A percentile compares a stretch with the other conserved stretches of the same genome.
These are phyloP conservation scores for Rhodamnia argentea DNA, from an alignment of 345 rosid species.

Conservation along the genomic window DNA sequence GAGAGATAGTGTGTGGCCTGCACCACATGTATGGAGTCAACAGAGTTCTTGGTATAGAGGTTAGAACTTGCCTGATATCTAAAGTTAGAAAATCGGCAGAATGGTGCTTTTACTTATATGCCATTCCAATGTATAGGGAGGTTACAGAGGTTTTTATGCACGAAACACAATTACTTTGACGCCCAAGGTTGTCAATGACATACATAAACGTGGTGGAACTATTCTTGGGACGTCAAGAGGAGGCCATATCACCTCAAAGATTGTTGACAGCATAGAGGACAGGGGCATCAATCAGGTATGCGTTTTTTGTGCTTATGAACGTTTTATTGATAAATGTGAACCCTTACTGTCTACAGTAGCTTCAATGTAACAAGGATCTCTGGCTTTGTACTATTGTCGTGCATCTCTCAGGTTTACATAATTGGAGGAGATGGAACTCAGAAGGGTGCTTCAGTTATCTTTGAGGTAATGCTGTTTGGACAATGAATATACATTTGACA, in stretches of 20 bases:
- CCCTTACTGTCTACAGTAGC: background rate
- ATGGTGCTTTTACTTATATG: background rate
- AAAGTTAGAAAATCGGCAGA: background rate
- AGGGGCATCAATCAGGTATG: constrained; percentile 35
- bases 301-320: background rate
- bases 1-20: constrained; percentile 32
- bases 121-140: constrained; percentile 17
- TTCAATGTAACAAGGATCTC: background rate
- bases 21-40: constrained; percentile 34
- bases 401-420: constrained; percentile 27
- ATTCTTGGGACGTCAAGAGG: constrained; percentile 39
- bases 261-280: constrained; percentile 43
- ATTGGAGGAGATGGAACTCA: constrained; percentile 52
- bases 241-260: constrained; percentile 26
- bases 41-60: constrained; percentile 35
- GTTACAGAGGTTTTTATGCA: constrained; percentile 38
- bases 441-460: constrained; percentile 29
- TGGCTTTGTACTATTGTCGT: background rate
- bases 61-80: background rate
- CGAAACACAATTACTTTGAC: constrained; percentile 26
- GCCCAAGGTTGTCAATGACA: constrained; percentile 27
- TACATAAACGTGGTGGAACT: constrained; percentile 41
- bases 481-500: background rate
- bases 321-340: background rate
- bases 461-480: constrained; percentile 12